Evolutionary conservation across 305 asterid genomes (phyloP).

Genomic region (Caryopteris hybrid): DNA sequence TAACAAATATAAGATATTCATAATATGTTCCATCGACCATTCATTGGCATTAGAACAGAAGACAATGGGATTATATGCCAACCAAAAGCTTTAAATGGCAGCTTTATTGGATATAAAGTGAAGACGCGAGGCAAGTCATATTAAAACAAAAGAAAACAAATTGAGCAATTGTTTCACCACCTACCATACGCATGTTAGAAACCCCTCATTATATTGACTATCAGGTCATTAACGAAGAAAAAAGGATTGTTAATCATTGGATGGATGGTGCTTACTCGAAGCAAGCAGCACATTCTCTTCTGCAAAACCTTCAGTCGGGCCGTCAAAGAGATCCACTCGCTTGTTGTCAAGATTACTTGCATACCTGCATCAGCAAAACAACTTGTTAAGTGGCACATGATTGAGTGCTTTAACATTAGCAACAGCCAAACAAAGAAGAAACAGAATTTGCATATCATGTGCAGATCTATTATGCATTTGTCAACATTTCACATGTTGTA

Average conservation of each 20-base stretch:
- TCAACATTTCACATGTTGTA: background rate
- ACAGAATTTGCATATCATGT: background rate
- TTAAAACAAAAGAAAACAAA: background rate
- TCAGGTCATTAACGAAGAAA: background rate
- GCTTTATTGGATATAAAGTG: constrained; percentile 3
- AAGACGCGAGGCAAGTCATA: background rate
- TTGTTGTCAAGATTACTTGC: constrained; percentile 84
- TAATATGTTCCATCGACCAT: background rate
- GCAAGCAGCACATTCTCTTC: constrained; percentile 91
- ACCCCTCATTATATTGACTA: background rate
- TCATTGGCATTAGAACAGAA: background rate
- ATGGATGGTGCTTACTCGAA: constrained; percentile 59
- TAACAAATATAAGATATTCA: background rate
- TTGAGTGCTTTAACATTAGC: background rate
- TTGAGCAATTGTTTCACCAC: background rate
- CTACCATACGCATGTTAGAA: background rate
- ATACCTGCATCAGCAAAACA: constrained; percentile 48
- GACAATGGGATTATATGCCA: background rate
- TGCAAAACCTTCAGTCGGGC: constrained; percentile 83
- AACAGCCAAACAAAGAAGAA: background rate
- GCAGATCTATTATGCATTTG: constrained; percentile 5
- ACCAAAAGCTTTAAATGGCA: background rate
- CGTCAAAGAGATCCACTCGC: constrained; percentile 92
- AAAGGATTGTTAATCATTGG: background rate
- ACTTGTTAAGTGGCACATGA: background rate